Base-by-base conservation (phyloP, 176 grass and related monocot genomes). In the Raddia guianensis region DNA sequence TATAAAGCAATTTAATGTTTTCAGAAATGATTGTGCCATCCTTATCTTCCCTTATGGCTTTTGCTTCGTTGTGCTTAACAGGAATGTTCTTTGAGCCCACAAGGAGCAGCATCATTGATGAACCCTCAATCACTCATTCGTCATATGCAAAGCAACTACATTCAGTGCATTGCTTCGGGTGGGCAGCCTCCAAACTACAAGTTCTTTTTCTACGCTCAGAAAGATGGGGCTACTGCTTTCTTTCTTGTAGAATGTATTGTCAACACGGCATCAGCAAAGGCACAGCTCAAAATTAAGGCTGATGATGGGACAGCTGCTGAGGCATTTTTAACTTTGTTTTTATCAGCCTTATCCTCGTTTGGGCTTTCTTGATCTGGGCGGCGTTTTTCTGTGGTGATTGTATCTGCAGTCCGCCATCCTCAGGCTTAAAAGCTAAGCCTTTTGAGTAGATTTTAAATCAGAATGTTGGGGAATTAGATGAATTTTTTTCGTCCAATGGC, bases 141-240 rank as follows among this genome's bases (percentile, higher is more conserved):
- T 42, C 93, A 99, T 80, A 99, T 99, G 97, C 97, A 93, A 90
- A 82, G 69, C 63, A 87, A 84, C 83, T 85, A 76, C 52, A 89
- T 99, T 79, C 91, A 99, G 18, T 99, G 97, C 71, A 99, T 99
- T 69, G 97, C 97, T 62, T 99, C 93, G 40, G 97, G 97, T 60
- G 97, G 97, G 68, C 97, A 96, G 78, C 85, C 88, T 50, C 93
- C 97, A 72, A 99, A 93, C 66, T 99, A 96, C 82, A 99, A 99
- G 82, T 99, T 93, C 85, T 96, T 93, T 76, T 95, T 99, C 85
- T 99, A 93, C 51, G 97, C 93, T 34, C 97, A 99, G 68, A 93
- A 88, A 80, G 97, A 96, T 55, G 90, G 79, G 40, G 76, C 85
- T 27, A 44, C 88, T 66, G 72, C 80, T 21, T 93, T 96, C 88